Conservation (phyloP, 2,329 filamentous ascomycete species). For the Pseudocercospora ulei region DNA sequence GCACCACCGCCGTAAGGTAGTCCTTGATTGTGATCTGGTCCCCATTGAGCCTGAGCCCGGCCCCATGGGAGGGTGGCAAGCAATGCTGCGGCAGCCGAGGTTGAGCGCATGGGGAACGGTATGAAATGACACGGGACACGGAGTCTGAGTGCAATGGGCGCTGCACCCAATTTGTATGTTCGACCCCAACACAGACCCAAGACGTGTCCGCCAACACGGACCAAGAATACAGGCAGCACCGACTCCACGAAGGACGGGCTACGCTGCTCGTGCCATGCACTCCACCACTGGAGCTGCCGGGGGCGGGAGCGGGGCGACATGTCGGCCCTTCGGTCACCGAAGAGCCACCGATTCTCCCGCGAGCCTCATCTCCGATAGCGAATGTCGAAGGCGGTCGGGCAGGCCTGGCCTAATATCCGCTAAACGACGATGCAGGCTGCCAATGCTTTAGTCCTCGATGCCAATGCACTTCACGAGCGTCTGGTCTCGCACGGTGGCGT, state of each 20-base stretch:
- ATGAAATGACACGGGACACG: neutral
- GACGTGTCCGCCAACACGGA: slow-evolving; percentile 1
- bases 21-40: slow-evolving; percentile 1
- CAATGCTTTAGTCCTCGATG: no score
- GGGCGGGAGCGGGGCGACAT: no score
- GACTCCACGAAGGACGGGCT: slow-evolving; percentile 6
- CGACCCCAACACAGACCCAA: neutral
- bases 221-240: neutral
- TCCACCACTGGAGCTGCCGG: no score
- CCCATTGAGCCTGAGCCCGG: slow-evolving; percentile 1
- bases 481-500: no score
- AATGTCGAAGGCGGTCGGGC: no score
- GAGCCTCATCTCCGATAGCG: no score
- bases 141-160: slow-evolving; percentile 1
- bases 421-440: no score
- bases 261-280: no score
- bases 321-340: no score
- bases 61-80: slow-evolving; percentile 12
- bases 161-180: slow-evolving; percentile 3
- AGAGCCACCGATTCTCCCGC: no score
- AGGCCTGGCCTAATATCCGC: no score
- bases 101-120: slow-evolving; percentile 10
- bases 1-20: neutral
- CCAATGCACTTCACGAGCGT: no score
- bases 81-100: slow-evolving; percentile 11